Conservation (phyloP, 495 filamentous ascomycete genomes). For the Talaromyces adpressus region DNA sequence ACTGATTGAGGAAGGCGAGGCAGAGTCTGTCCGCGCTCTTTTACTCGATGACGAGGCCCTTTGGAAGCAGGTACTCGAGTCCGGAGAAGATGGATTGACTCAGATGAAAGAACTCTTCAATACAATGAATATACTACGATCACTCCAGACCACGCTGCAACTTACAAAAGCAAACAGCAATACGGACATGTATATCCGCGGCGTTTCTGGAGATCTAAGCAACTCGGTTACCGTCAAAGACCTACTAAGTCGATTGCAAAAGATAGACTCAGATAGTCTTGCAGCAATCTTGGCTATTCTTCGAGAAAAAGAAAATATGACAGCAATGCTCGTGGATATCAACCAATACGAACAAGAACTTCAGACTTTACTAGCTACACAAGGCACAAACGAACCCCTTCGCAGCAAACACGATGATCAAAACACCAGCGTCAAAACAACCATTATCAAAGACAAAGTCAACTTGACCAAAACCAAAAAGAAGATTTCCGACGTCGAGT, state of each 20-base stretch:
- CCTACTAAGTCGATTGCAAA: slow-evolving; percentile 43
- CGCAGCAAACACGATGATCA: slow-evolving; percentile 69
- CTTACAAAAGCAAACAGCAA: slow-evolving; percentile 28
- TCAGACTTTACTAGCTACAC: slow-evolving; percentile 26
- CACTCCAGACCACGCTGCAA: slow-evolving; percentile 34
- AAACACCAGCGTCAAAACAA: slow-evolving; percentile 67
- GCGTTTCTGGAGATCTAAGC: slow-evolving; percentile 49
- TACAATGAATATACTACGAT: slow-evolving; percentile 38
- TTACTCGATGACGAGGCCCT: slow-evolving; percentile 48
- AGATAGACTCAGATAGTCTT: slow-evolving; percentile 36
- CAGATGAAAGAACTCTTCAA: slow-evolving; percentile 38
- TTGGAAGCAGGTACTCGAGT: slow-evolving; percentile 23
- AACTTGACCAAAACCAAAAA: slow-evolving; percentile 77
- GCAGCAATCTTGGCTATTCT: background rate
- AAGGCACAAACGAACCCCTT: slow-evolving; percentile 42
- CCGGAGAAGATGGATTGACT: slow-evolving; percentile 29
- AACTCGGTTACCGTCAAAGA: slow-evolving; percentile 46
- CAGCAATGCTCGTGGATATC: background rate
- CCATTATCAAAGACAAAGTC: slow-evolving; percentile 80
- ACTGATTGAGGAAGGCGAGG: slow-evolving; percentile 32
- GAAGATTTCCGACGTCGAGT: slow-evolving; percentile 64
- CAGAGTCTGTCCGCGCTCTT: slow-evolving; percentile 32
- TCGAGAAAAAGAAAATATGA: background rate
- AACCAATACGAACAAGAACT: slow-evolving; percentile 21
- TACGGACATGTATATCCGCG: slow-evolving; percentile 50